Evolutionary conservation across 495 filamentous ascomycete species (phyloP), one percentile per base, ranked within the genome.

Genomic region (Aspergillus haitiensis): DNA sequence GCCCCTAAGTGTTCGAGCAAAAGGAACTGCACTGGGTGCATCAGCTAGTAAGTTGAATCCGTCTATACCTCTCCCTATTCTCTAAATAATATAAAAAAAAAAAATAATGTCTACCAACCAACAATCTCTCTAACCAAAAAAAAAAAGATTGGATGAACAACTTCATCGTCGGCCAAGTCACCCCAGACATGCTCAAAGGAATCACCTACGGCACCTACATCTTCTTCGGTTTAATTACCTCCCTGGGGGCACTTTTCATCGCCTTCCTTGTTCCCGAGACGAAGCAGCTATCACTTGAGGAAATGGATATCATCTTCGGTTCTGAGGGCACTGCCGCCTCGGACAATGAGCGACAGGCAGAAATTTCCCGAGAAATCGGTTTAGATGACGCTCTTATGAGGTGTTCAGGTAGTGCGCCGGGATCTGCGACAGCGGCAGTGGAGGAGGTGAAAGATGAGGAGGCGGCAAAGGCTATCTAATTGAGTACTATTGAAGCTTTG

Each of bases 181-280:
- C 88, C 1, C 87, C 87, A 0, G 83, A 87, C 63, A 87, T 91
- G 86, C 76, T 92, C 8, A 68, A 72, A 18, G 62, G 70, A 37
- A 85, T 90, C 63, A 78, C 75, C 4, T 91, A 88, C 70, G 88
- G 88, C 58, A 89, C 88, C 10, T 91, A 87, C 61, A 82, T 90
- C 46, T 79, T 91, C 60, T 91, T 91, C 63, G 88, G 86, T 0
- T 42, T 86, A 16, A 69, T 90, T 53, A 88, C 82, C 36, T 83
- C 81, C 60, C 61, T 85, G 6, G 87, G 85, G 71, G 84, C 63
- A 56, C 77, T 50, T 67, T 83, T 82, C 57, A 74, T 79, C 18
- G 69, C 51, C 69, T 78, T 83, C 56, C 77, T 75, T 35, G 76
- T 86, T 4, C 84, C 83, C 0, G 85, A 87, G 70, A 88, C 84